A percentile compares a stretch with the other conserved stretches of the same genome.
Evolutionary conservation across 2,329 filamentous ascomycete genomes (phyloP).

Genomic region (Monosporascus sp.): DNA sequence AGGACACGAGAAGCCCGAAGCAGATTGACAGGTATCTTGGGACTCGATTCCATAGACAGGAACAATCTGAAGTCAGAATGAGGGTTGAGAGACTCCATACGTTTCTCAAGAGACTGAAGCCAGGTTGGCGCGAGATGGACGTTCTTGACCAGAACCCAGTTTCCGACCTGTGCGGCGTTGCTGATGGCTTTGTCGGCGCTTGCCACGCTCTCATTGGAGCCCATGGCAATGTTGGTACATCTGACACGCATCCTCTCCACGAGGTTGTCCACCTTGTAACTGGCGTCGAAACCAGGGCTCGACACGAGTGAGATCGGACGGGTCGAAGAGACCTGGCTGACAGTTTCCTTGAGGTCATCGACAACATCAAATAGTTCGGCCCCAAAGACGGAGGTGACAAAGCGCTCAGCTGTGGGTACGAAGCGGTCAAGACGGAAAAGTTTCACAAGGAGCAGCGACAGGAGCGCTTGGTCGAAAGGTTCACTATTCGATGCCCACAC

Average conservation of each 20-base stretch:
- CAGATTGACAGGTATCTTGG: conserved; percentile 93
- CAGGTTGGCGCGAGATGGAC: conserved; percentile 93
- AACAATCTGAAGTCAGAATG: conserved; percentile 91
- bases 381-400: conserved; percentile 82
- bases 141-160: conserved; percentile 98
- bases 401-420: conserved; percentile 87
- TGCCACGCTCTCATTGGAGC: conserved; percentile 88
- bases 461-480: conserved; percentile 69
- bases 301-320: conserved; percentile 89
- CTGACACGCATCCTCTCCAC: conserved; percentile 77
- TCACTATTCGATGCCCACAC: conserved; percentile 65
- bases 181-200: conserved; percentile 94
- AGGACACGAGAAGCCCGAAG: conserved; percentile 88
- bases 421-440: conserved; percentile 94
- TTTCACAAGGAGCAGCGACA: conserved; percentile 86
- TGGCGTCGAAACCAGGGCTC: conserved; percentile 94
- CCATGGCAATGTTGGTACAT: conserved; percentile 98
- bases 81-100: conserved; percentile 90
- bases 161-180: conserved; percentile 84
- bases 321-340: conserved; percentile 76
- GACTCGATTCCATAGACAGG: conserved; percentile 95
- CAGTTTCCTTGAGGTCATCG: conserved; percentile 80
- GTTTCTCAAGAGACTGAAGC: conserved; percentile 96
- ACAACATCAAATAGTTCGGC: conserved; percentile 74
- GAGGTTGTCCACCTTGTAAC: conserved; percentile 95